phyloP scores from a whole-genome alignment of 257 asterid genomes.

The Ehretia macrophylla region DNA sequence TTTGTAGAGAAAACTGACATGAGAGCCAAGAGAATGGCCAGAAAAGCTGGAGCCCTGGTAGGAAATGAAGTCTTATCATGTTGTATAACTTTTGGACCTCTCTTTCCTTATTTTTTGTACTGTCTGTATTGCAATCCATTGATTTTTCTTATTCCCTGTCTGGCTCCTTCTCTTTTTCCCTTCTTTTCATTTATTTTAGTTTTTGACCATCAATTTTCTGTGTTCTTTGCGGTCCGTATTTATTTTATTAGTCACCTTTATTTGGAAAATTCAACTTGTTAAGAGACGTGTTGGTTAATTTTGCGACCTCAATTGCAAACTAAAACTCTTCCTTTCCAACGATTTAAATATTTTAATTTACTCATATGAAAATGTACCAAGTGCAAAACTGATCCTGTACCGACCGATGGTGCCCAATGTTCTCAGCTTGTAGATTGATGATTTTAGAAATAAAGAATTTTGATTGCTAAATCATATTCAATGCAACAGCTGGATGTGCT shows the following conservation, averaged over 20 bases:
- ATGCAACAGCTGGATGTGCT: neutral
- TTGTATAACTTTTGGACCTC: conserved; percentile 5
- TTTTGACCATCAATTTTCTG: too few relatives aligned
- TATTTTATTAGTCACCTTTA: too few relatives aligned
- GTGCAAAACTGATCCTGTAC: neutral
- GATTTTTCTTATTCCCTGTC: neutral
- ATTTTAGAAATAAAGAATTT: neutral
- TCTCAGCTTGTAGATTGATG: neutral
- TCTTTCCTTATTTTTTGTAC: neutral
- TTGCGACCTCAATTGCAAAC: neutral
- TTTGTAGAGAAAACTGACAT: conserved; percentile 91
- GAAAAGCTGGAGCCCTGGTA: conserved; percentile 99
- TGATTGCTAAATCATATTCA: neutral
- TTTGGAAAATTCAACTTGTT: too few relatives aligned
- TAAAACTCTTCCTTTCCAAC: too few relatives aligned
- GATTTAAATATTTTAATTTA: too few relatives aligned
- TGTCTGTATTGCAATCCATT: neutral
- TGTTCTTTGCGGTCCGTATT: too few relatives aligned
- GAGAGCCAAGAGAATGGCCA: conserved; percentile 99
- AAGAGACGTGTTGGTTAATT: too few relatives aligned
- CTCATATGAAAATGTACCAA: neutral
- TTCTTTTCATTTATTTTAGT: too few relatives aligned
- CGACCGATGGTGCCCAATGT: neutral
- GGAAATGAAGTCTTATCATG: neutral
- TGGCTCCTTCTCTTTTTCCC: too few relatives aligned